A percentile compares a stretch with the other conserved stretches of the same genome.
Evolutionary conservation across 2,329 filamentous ascomycete species (phyloP).

Genomic region (Phaeosphaeriaceae sp.): DNA sequence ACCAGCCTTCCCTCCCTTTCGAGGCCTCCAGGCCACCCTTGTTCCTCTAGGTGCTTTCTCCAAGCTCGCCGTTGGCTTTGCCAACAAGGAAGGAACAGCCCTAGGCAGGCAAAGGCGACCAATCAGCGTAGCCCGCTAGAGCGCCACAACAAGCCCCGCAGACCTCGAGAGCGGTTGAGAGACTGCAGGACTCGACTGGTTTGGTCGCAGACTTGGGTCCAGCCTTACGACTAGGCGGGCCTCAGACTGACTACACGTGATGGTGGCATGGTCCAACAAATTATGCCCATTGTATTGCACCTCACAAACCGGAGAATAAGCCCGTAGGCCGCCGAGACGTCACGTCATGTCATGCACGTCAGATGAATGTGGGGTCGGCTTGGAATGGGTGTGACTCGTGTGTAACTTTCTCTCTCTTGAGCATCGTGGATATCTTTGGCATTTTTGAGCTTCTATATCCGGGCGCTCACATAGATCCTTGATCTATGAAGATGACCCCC

Average conservation of each 20-base stretch:
- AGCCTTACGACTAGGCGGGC: neutral
- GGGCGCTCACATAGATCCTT: slow-evolving; percentile 31
- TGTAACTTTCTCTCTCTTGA: slow-evolving; percentile 8
- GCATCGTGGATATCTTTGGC: slow-evolving; percentile 35
- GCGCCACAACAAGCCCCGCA: neutral
- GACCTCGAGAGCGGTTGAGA: slow-evolving; percentile 1
- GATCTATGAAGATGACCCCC: slow-evolving; percentile 32
- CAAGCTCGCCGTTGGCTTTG: neutral
- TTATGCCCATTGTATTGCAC: neutral
- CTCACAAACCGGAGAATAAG: neutral
- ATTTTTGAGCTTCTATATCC: slow-evolving; percentile 34
- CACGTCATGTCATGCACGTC: slow-evolving; percentile 3
- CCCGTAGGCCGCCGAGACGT: neutral
- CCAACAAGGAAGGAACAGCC: neutral
- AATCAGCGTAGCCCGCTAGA: neutral
- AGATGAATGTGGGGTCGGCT: neutral
- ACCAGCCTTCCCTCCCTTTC: neutral
- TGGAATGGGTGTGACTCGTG: neutral
- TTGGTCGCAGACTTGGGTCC: neutral
- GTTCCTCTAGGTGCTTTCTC: neutral
- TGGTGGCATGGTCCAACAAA: too few species aligned
- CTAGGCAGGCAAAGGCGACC: neutral
- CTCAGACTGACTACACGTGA: neutral
- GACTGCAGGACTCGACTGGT: neutral
- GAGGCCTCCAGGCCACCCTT: neutral